Evolutionary conservation across 2,329 filamentous ascomycete species (phyloP).

Genomic region (Ceratocystis diversiconidia): DNA sequence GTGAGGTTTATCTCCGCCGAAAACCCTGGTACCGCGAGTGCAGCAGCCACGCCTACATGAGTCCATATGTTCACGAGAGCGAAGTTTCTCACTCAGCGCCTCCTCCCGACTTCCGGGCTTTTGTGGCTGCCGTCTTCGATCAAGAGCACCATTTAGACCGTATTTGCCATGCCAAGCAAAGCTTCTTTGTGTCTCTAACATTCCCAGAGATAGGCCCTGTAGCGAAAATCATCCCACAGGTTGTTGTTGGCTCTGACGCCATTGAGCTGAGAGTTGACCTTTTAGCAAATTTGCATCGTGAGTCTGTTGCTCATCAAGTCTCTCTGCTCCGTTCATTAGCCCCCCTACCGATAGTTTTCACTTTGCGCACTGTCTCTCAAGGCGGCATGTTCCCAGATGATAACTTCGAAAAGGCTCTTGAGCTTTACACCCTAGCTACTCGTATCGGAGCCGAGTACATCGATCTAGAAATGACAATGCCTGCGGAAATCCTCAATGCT

Average conservation of each 20-base stretch:
- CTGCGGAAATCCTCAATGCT: conserved; percentile 56
- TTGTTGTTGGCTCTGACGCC: conserved; percentile 76
- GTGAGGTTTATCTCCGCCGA: conserved; percentile 75
- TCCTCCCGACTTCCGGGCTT: conserved; percentile 21
- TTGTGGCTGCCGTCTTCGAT: conserved; percentile 21
- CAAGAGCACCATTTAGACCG: conserved; percentile 33
- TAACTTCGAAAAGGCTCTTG: conserved; percentile 53
- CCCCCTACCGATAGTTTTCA: conserved; percentile 77
- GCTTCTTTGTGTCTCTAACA: conserved; percentile 88
- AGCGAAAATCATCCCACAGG: conserved; percentile 50
- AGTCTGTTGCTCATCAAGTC: conserved; percentile 71
- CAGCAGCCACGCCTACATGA: conserved; percentile 90
- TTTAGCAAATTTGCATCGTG: conserved; percentile 57
- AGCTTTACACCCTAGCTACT: conserved; percentile 64
- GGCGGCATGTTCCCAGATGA: conserved; percentile 78
- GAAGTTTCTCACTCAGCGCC: conserved; percentile 15
- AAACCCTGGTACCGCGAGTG: conserved; percentile 85
- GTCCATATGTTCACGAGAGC: conserved; percentile 33
- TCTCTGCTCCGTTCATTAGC: conserved; percentile 60
- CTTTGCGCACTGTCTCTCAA: conserved; percentile 70
- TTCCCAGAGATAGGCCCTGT: conserved; percentile 57
- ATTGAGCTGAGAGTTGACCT: conserved; percentile 91
- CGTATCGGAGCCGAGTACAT: conserved; percentile 83
- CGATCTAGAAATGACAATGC: conserved; percentile 80
- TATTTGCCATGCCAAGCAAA: conserved; percentile 45